A percentile compares a stretch with the other conserved stretches of the same genome.
These are phyloP conservation scores for Aureobasidium uvarum DNA, from an alignment of 2,329 filamentous ascomycete genomes.

Conservation along the genomic window DNA sequence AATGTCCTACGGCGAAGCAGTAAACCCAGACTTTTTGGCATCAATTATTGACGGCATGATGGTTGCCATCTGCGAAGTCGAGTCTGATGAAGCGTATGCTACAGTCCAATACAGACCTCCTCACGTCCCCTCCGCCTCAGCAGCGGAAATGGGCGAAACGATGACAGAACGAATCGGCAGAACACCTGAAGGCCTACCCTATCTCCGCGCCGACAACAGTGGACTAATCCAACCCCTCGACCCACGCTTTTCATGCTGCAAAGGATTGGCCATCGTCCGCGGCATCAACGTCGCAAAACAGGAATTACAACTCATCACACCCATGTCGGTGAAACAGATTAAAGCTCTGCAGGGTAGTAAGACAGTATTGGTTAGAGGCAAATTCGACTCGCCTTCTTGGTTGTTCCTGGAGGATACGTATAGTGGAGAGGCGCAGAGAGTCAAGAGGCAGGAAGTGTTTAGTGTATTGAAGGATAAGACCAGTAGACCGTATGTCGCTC, in stretches of 20 bases:
- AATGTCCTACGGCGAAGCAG: conserved; percentile 65
- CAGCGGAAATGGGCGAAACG: conserved; percentile 19
- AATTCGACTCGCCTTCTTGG: conserved; percentile 67
- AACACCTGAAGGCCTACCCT: conserved; percentile 59
- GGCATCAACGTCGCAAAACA: conserved; percentile 60
- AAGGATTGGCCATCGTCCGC: conserved; percentile 68
- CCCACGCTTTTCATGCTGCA: conserved; percentile 57
- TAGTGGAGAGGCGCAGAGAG: conserved; percentile 33
- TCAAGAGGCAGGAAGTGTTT: conserved; percentile 31
- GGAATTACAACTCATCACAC: conserved; percentile 64
- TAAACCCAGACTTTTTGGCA: conserved; percentile 57
- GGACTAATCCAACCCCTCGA: conserved; percentile 52
- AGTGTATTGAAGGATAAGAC: conserved; percentile 37
- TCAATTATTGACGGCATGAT: conserved; percentile 70
- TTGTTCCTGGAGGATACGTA: conserved; percentile 65
- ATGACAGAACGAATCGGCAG: conserved; percentile 38
- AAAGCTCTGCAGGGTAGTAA: conserved; percentile 42
- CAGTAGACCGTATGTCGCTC: conserved; percentile 24
- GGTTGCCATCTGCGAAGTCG: conserved; percentile 63
- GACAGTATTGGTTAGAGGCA: conserved; percentile 65
- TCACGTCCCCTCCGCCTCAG: background rate
- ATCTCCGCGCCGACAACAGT: conserved; percentile 57
- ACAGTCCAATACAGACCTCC: conserved; percentile 17
- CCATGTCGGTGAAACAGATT: conserved; percentile 45
- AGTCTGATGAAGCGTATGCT: conserved; percentile 41